Evolutionary conservation across 1,284 basidiomycete genomes (phyloP).

Genomic region (Cutaneotrichosporon dermatis): DNA sequence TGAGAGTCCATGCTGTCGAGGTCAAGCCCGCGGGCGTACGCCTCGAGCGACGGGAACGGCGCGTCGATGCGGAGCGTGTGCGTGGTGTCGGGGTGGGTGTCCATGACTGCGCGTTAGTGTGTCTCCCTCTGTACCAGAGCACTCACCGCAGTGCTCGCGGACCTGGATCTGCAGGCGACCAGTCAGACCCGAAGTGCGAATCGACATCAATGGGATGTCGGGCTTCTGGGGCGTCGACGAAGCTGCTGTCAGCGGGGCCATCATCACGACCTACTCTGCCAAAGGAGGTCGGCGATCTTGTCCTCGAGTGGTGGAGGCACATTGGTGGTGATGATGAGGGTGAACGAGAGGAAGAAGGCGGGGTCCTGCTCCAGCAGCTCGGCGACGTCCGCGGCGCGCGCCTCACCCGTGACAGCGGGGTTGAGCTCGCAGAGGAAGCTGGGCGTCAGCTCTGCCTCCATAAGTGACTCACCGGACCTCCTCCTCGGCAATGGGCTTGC

Average conservation of each 20-base stretch:
- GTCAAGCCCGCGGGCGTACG: slow-evolving; percentile 67
- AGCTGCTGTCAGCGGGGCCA: slow-evolving; percentile 23
- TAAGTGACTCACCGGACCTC: slow-evolving; percentile 56
- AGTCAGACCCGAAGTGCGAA: slow-evolving; percentile 79
- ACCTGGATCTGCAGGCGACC: slow-evolving; percentile 84
- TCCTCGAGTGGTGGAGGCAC: slow-evolving; percentile 58
- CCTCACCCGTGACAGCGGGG: slow-evolving; percentile 70
- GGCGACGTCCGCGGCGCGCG: slow-evolving; percentile 59
- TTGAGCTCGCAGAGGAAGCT: slow-evolving; percentile 76
- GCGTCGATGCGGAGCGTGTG: slow-evolving; percentile 83
- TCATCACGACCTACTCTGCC: slow-evolving; percentile 51
- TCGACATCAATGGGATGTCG: slow-evolving; percentile 65
- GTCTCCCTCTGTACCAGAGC: background rate
- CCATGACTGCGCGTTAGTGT: slow-evolving; percentile 61
- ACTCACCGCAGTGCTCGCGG: slow-evolving; percentile 74
- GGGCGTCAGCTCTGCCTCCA: slow-evolving; percentile 3
- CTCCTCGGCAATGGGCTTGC: slow-evolving; percentile 73
- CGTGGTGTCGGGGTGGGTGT: slow-evolving; percentile 80
- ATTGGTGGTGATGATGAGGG: slow-evolving; percentile 81
- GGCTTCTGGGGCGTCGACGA: slow-evolving; percentile 31
- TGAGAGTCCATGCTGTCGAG: slow-evolving; percentile 72
- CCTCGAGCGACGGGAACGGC: slow-evolving; percentile 75
- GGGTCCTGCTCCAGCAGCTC: slow-evolving; percentile 59
- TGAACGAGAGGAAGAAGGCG: slow-evolving; percentile 58
- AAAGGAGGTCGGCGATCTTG: slow-evolving; percentile 62